Conservation (phyloP, 2,329 filamentous ascomycete genomes). For the Pseudogymnoascus sp. region DNA sequence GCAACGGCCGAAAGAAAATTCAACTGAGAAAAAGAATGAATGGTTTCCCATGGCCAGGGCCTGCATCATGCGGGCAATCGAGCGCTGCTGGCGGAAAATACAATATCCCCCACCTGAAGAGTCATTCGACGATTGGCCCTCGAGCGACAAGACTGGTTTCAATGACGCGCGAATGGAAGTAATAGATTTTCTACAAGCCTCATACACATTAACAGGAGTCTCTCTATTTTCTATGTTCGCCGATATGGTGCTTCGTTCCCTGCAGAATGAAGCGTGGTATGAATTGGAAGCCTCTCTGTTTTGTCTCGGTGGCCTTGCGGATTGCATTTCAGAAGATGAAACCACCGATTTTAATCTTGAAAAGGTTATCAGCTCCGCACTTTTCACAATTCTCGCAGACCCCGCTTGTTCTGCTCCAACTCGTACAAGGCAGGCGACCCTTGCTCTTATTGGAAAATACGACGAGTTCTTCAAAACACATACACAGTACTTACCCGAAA, state of each 20-base stretch:
- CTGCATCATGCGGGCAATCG: conserved; percentile 55
- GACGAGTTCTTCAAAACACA: conserved; percentile 69
- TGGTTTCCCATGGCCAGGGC: conserved; percentile 53
- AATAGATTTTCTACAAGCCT: conserved; percentile 65
- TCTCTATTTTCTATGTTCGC: conserved; percentile 49
- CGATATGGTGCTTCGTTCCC: conserved; percentile 42
- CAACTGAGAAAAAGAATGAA: conserved; percentile 26
- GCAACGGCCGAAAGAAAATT: background rate
- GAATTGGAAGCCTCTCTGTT: conserved; percentile 53
- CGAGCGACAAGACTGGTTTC: conserved; percentile 58
- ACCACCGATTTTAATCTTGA: conserved; percentile 49
- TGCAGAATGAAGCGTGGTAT: conserved; percentile 43
- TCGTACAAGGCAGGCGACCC: conserved; percentile 57
- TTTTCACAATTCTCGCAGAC: conserved; percentile 48
- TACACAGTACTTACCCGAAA: conserved; percentile 56
- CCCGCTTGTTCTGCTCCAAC: conserved; percentile 46
- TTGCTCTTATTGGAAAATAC: conserved; percentile 63
- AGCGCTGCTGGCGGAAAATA: conserved; percentile 60
- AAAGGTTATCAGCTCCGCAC: conserved; percentile 50
- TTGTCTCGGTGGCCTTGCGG: conserved; percentile 58
- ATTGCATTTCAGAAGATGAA: conserved; percentile 52
- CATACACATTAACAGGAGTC: conserved; percentile 53
- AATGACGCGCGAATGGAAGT: conserved; percentile 68
- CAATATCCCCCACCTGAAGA: conserved; percentile 51
- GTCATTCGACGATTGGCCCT: conserved; percentile 58